phyloP scores from a whole-genome alignment of 768 basidiomycete genomes.

The Boletus edulis region DNA sequence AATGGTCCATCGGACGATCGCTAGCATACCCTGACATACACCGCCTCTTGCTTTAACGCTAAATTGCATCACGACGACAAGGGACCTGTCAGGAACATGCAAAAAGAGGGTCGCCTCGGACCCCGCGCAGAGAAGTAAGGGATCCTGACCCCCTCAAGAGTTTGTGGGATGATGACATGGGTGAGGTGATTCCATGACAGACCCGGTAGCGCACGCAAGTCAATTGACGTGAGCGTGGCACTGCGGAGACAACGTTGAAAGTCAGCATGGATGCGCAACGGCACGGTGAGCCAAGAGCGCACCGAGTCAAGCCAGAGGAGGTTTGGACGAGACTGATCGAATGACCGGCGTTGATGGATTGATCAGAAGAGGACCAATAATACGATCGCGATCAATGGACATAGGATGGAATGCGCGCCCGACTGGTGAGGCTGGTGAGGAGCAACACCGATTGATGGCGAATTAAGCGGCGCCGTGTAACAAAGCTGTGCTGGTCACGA shows the following conservation, averaged over 20 bases:
- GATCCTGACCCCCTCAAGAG: not conserved
- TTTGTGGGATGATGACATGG: conserved; percentile 11
- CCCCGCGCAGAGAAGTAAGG: conserved; percentile 25
- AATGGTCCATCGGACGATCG: not conserved
- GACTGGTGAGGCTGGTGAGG: conserved; percentile 5
- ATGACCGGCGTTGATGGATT: not conserved
- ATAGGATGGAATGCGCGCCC: not conserved
- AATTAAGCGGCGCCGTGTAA: not conserved
- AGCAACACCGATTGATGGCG: not conserved
- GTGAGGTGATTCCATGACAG: conserved; percentile 25
- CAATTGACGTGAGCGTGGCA: conserved; percentile 15
- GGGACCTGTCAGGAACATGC: conserved; percentile 24
- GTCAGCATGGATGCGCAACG: conserved; percentile 8
- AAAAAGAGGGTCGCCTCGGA: conserved; percentile 28
- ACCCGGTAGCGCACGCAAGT: conserved; percentile 3
- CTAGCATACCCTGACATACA: conserved; percentile 11
- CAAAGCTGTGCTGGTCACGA: not conserved
- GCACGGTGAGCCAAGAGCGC: conserved; percentile 8
- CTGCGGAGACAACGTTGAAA: conserved; percentile 6
- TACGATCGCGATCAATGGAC: conserved; percentile 2
- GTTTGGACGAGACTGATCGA: not conserved
- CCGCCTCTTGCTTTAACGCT: conserved; percentile 16
- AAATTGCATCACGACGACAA: conserved; percentile 26
- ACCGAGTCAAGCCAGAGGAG: not conserved
- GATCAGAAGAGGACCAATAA: conserved; percentile 4